Evolutionary conservation across 192 early-diverging fungal genomes (phyloP).

Genomic region (Coemansia sp.): DNA sequence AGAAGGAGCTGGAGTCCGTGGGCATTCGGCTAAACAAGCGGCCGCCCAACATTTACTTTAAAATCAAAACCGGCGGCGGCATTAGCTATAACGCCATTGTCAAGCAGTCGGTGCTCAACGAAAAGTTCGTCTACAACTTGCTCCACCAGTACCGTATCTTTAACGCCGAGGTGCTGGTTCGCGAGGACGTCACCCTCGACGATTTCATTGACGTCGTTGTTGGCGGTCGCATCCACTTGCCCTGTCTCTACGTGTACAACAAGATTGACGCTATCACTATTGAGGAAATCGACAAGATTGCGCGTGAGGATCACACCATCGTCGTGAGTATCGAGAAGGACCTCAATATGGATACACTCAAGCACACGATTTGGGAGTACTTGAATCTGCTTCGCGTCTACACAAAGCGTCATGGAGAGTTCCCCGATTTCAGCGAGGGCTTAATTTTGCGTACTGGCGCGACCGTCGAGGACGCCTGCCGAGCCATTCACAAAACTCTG

Average conservation of each 20-base stretch:
- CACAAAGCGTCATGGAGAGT: constrained; percentile 95
- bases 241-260: constrained; percentile 96
- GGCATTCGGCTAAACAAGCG: constrained; percentile 90
- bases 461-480: constrained; percentile 84
- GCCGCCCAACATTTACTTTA: constrained; percentile 95
- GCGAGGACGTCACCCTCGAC: constrained; percentile 96
- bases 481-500: constrained; percentile 85
- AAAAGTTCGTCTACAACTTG: constrained; percentile 91
- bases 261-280: constrained; percentile 97
- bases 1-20: constrained; percentile 92
- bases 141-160: constrained; percentile 98
- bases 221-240: constrained; percentile 95
- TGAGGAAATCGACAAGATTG: constrained; percentile 92
- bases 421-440: constrained; percentile 90
- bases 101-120: constrained; percentile 83
- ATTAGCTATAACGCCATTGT: constrained; percentile 92
- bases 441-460: constrained; percentile 85
- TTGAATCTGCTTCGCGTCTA: constrained; percentile 90
- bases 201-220: constrained; percentile 99
- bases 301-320: constrained; percentile 87
- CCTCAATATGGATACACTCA: constrained; percentile 89
- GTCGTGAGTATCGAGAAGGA: constrained; percentile 91
- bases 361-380: constrained; percentile 90
- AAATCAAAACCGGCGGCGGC: constrained; percentile 96
- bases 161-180: constrained; percentile 95